Percentiles rank a stretch among this genome's conserved stretches.
phyloP scores from a whole-genome alignment of 805 yeast genomes.

The Candida qinlingensis region DNA sequence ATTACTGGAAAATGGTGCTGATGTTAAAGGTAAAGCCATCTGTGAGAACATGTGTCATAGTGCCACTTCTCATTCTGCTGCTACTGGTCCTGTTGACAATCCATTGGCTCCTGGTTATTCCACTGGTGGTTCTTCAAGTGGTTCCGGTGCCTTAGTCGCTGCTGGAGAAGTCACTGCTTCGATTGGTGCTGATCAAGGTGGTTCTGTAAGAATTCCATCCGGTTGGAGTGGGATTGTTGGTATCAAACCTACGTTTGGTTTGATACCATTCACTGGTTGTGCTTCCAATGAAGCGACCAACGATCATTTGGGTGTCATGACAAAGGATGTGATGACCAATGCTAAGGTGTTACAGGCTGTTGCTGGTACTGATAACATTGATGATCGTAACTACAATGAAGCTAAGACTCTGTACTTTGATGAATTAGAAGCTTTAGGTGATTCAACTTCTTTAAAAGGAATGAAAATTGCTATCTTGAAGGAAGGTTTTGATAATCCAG shows the following conservation, averaged over 20 bases:
- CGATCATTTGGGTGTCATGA: slow-evolving; percentile 4
- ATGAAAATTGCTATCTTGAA: slow-evolving; percentile 3
- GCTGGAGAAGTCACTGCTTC: slow-evolving; percentile 4
- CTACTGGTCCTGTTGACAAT: slow-evolving; percentile 3
- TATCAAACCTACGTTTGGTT: slow-evolving; percentile 3
- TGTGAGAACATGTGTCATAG: slow-evolving; percentile 5
- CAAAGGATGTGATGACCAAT: slow-evolving; percentile 2
- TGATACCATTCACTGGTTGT: slow-evolving; percentile 3
- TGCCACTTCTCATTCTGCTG: slow-evolving; percentile 5
- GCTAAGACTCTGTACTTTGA: background rate
- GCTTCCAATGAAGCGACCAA: slow-evolving; percentile 3
- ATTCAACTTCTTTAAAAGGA: background rate
- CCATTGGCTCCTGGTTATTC: slow-evolving; percentile 3
- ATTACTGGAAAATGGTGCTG: slow-evolving; percentile 1
- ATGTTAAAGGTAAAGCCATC: slow-evolving; percentile 1
- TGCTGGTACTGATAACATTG: slow-evolving; percentile 3
- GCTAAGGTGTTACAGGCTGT: slow-evolving; percentile 1
- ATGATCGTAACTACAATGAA: slow-evolving; percentile 18
- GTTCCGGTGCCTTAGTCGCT: slow-evolving; percentile 1
- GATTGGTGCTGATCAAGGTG: slow-evolving; percentile 5
- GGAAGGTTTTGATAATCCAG: slow-evolving; percentile 3
- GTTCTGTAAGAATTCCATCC: slow-evolving; percentile 3
- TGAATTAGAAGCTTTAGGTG: background rate
- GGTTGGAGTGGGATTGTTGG: slow-evolving; percentile 5
- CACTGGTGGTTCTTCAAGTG: slow-evolving; percentile 5